These are phyloP conservation scores for Prillingera fragicola DNA, from an alignment of 1,284 basidiomycete genomes.

Conservation along the genomic window DNA sequence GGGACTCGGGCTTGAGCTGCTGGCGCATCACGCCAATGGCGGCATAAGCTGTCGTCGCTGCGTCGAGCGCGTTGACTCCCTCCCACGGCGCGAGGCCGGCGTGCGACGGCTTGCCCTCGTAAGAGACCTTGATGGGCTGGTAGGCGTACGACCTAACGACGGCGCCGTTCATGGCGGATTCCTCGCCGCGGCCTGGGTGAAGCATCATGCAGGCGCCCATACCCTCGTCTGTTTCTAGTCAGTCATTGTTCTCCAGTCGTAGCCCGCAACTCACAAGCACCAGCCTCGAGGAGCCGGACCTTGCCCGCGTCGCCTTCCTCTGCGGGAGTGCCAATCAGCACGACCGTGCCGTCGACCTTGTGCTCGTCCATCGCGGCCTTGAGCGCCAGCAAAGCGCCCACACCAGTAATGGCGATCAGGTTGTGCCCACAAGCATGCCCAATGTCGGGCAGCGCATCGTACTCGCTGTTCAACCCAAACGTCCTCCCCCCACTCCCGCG, in stretches of 20 bases:
- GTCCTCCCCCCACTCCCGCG: slow-evolving; percentile 58
- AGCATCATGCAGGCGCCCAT: slow-evolving; percentile 23
- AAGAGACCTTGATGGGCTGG: slow-evolving; percentile 24
- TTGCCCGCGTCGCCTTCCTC: slow-evolving; percentile 79
- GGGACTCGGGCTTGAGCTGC: slow-evolving; percentile 51
- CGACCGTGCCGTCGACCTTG: slow-evolving; percentile 62
- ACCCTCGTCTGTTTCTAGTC: too few relatives aligned
- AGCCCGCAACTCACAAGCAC: too few relatives aligned
- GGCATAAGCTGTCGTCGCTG: slow-evolving; percentile 71
- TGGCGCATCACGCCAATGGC: slow-evolving; percentile 67
- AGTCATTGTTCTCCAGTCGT: too few relatives aligned
- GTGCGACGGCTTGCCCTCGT: slow-evolving; percentile 57
- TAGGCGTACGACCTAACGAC: slow-evolving; percentile 28
- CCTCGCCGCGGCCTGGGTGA: slow-evolving; percentile 9
- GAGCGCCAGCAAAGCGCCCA: slow-evolving; percentile 67
- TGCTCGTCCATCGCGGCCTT: slow-evolving; percentile 62
- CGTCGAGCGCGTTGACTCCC: slow-evolving; percentile 75
- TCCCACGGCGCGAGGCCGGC: slow-evolving; percentile 58
- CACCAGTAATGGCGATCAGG: slow-evolving; percentile 73
- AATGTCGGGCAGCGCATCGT: slow-evolving; percentile 49
- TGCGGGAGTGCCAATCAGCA: slow-evolving; percentile 79
- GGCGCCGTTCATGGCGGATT: slow-evolving; percentile 3
- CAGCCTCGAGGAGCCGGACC: slow-evolving; percentile 61
- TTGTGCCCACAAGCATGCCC: slow-evolving; percentile 83
- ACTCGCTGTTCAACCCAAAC: slow-evolving; percentile 67